Evolutionary conservation across 257 asterid genomes (phyloP).

Genomic region (Solanum tarijense): DNA sequence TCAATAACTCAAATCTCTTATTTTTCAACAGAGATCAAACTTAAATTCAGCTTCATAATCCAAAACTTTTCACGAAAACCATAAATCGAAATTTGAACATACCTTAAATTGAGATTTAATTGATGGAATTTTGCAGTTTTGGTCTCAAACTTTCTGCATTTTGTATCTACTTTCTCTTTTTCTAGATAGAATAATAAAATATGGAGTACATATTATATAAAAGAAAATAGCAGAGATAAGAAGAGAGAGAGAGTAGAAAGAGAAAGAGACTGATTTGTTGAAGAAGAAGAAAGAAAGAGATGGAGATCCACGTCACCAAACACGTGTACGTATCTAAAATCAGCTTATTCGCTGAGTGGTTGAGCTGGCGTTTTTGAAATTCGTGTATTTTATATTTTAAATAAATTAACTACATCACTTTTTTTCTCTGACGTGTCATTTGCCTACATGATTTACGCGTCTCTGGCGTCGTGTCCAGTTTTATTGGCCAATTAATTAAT

Average conservation of each 20-base stretch:
- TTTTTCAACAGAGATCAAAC: neutral
- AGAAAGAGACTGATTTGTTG: neutral
- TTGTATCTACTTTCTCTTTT: too few species aligned
- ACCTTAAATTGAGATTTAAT: neutral
- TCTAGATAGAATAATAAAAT: too few species aligned
- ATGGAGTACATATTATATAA: too few species aligned
- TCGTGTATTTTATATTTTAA: conserved; percentile 11
- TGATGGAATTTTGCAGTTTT: neutral
- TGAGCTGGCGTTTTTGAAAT: conserved; percentile 46
- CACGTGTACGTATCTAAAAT: conserved; percentile 50
- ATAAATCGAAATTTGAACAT: neutral
- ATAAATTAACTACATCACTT: conserved; percentile 15
- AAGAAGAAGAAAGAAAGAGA: conserved; percentile 18
- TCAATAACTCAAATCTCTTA: neutral
- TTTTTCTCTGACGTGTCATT: conserved; percentile 43
- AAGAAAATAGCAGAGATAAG: neutral
- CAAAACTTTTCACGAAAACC: too few species aligned
- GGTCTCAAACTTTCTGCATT: conserved; percentile 10
- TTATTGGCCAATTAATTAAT: conserved; percentile 21
- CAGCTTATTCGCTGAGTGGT: neutral
- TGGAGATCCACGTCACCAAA: conserved; percentile 71
- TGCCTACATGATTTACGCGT: conserved; percentile 21
- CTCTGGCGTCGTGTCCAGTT: conserved; percentile 1
- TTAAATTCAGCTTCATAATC: neutral
- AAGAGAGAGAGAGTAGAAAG: neutral